Evolutionary conservation across 306 rosid species (phyloP).

Genomic region (Lablab purpureus): DNA sequence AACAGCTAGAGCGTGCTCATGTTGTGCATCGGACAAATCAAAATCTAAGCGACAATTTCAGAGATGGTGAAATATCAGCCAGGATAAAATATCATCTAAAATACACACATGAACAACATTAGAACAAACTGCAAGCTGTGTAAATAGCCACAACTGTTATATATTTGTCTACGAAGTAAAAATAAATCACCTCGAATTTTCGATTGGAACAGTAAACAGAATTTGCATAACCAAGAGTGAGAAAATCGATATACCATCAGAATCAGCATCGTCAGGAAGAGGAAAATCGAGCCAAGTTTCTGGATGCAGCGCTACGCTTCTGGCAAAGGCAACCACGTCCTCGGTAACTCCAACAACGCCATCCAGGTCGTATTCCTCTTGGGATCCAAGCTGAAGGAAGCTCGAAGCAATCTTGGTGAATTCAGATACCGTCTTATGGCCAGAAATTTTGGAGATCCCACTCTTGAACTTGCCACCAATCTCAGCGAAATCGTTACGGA

Average conservation of each 20-base stretch:
- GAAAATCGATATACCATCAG: conserved; percentile 61
- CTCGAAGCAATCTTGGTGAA: conserved; percentile 93
- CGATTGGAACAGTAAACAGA: background rate
- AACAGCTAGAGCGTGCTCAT: conserved; percentile 88
- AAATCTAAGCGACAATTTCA: conserved; percentile 54
- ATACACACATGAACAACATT: background rate
- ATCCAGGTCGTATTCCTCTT: conserved; percentile 60
- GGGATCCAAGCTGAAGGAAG: conserved; percentile 80
- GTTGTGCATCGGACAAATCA: conserved; percentile 86
- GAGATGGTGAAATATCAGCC: background rate
- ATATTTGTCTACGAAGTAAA: background rate
- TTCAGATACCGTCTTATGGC: conserved; percentile 70
- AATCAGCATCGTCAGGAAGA: conserved; percentile 65
- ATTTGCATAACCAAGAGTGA: background rate
- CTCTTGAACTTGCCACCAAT: conserved; percentile 80
- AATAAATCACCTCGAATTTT: background rate
- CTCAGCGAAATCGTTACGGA: conserved; percentile 89
- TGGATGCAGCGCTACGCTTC: conserved; percentile 76
- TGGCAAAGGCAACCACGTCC: conserved; percentile 77
- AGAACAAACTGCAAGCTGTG: background rate
- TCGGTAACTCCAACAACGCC: conserved; percentile 71
- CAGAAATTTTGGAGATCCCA: conserved; percentile 83
- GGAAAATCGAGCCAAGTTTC: conserved; percentile 94
- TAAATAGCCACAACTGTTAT: background rate
- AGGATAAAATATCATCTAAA: background rate